These are phyloP conservation scores for Piper longum DNA, from an alignment of 164 flowering plant genomes.

Conservation along the genomic window DNA sequence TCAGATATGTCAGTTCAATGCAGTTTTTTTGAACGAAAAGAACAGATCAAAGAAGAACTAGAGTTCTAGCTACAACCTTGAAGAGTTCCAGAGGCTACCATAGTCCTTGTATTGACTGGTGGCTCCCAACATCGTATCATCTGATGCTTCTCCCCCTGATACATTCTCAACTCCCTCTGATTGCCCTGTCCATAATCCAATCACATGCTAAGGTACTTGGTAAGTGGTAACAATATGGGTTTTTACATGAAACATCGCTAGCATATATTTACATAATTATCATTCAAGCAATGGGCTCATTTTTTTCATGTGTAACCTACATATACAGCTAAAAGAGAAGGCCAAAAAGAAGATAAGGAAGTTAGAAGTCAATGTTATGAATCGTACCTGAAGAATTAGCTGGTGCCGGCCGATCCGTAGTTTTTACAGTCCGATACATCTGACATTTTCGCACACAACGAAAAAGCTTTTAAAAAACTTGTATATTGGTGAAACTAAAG, in stretches of 20 bases:
- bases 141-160: slow-evolving; percentile 73
- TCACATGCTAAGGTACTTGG: too few relatives aligned
- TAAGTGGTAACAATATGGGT: too few relatives aligned
- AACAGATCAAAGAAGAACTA: too few relatives aligned
- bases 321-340: neutral
- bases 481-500: neutral
- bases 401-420: slow-evolving; percentile 70
- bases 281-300: too few relatives aligned
- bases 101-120: slow-evolving; percentile 21
- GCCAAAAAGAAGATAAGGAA: neutral
- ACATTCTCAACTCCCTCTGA: slow-evolving; percentile 41
- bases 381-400: slow-evolving; percentile 61
- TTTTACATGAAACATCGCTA: too few relatives aligned
- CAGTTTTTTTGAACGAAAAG: too few relatives aligned
- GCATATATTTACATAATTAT: too few relatives aligned
- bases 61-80: slow-evolving; percentile 33
- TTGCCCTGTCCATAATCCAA: slow-evolving; percentile 23
- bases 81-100: slow-evolving; percentile 77
- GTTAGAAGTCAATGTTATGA: neutral
- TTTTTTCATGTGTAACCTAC: neutral
- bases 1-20: too few relatives aligned
- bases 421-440: slow-evolving; percentile 98
- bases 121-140: slow-evolving; percentile 41
- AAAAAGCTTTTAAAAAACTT: neutral
- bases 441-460: slow-evolving; percentile 14